Conservation (phyloP, 129 eudicot genomes). For the Dittrichia graveolens region DNA sequence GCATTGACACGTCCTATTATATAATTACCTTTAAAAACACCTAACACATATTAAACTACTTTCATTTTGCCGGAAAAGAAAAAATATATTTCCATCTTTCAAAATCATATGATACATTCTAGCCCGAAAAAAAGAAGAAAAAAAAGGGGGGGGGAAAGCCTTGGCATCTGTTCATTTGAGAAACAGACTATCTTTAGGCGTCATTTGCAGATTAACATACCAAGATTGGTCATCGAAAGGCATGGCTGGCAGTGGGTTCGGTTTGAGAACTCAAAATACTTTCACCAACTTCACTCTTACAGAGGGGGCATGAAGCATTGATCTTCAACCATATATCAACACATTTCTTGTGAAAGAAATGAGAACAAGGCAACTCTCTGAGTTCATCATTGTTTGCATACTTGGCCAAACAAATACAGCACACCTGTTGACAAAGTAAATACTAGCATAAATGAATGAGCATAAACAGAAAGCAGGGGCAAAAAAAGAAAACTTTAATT, state of each 20-base stretch:
- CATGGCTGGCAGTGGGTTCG: slow-evolving; percentile 52
- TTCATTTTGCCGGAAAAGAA: no score
- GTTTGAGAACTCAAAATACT: slow-evolving; percentile 46
- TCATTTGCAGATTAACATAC: not conserved
- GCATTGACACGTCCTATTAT: no score
- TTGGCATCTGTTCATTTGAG: slow-evolving; percentile 4
- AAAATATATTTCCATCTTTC: no score
- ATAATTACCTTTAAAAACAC: no score
- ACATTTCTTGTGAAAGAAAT: slow-evolving; percentile 83
- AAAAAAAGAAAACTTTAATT: no score
- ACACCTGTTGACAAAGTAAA: slow-evolving; percentile 47
- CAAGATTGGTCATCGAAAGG: not conserved
- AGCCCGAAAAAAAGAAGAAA: no score
- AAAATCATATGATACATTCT: no score
- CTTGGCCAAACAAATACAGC: slow-evolving; percentile 83
- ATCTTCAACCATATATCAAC: slow-evolving; percentile 68
- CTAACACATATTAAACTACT: no score
- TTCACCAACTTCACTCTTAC: slow-evolving; percentile 80
- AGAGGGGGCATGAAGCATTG: slow-evolving; percentile 66
- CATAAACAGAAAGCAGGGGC: not conserved
- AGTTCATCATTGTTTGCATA: slow-evolving; percentile 83
- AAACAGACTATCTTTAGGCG: slow-evolving; percentile 2
- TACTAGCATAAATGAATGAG: not conserved
- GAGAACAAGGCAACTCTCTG: slow-evolving; percentile 70
- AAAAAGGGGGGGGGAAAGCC: no score